Base-by-base conservation (phyloP, 73 alveolate genomes). In the Tetrahymena malaccensis region DNA sequence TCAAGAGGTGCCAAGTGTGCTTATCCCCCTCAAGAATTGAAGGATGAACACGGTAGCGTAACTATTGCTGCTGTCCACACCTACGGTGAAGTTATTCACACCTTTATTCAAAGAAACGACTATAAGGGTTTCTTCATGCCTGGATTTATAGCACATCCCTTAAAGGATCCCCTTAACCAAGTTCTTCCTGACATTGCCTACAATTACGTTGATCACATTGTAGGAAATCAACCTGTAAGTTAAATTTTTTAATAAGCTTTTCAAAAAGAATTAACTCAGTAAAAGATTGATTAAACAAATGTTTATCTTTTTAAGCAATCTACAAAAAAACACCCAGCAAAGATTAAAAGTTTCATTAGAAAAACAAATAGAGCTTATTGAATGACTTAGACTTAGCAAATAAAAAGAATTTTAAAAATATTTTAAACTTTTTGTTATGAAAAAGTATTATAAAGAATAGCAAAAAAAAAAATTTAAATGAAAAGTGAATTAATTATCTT, bases 101-200 rank as follows among this genome's bases (percentile, higher is more conserved):
- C 99, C 3, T 97, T 98, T 50, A 98, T 98, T 94, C 96, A 98
- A 95, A 98, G 98, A 70, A 96, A 93, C 19, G 98, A 97, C 94
- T 98, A 98, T 95, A 98, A 96, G 27, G 99, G 99, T 15, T 97
- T 96, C 93, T 98, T 98, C 97, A 94, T 98, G 93, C 99, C 99
- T 58, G 99, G 99, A 7, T 98, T 94, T 94, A 93, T 85, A 33
- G 96, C 94, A 17, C 98, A 96, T 57, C 97, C 96, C 37, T 57
- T 37, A 43, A 55, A 84, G 31, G 99, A 98, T 50, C 97, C 97
- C 34, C 57, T 98, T 43, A 97, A 98, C 93, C 94, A 97, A 12
- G 83, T 96, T 37, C 93, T 96, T 33, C 97, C 95, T 31, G 93
- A 94, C 25, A 96, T 98, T 10, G 95, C 93, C 34, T 96, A 97